Evolutionary conservation across 139 green algal genomes (phyloP), one percentile per base, ranked within the genome.

Genomic region (Gonium pectorale): DNA sequence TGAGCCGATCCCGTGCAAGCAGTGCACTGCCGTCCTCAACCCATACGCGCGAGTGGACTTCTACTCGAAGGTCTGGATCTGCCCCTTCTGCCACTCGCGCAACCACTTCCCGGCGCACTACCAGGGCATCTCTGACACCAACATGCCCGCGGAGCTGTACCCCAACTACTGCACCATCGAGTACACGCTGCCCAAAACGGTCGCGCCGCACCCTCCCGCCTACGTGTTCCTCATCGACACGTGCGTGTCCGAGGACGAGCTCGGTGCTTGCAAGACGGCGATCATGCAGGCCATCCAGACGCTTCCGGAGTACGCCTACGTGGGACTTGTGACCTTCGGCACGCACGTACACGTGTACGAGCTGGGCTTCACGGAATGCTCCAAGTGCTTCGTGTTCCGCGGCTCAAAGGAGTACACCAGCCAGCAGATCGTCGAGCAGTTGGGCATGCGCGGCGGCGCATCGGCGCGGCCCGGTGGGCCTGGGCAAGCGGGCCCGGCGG

Each of bases 81-180:
- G 98, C 90, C 97, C 97, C 33, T 95, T 99, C 70, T 99, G 97
- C 91, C 93, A 96, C 84, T 92, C 89, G 15, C 93, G 97, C 68
- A 99, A 99, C 91, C 96, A 99, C 84, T 99, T 99, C 87, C 97
- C 97, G 27, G 81, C 96, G 7, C 96, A 99, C 89, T 99, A 99
- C 91, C 91, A 96, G 87, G 91, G 89, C 86, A 96, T 98, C 86
- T 90, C 80, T 6, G 92, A 99, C 90, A 90, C 88, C 26, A 95
- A 95, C 81, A 92, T 98, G 62, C 97, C 97, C 13, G 97, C 97
- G 24, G 97, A 99, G 92, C 94, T 99, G 60, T 99, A 98, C 89
- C 95, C 95, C 19, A 92, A 95, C 86, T 99, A 97, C 94, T 94
- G 86, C 67, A 99, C 96, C 9, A 96, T 99, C 40, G 97, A 99